A percentile compares a stretch with the other conserved stretches of the same genome.
phyloP scores from a whole-genome alignment of 805 yeast genomes.

The Hagleromyces aurorensis region DNA sequence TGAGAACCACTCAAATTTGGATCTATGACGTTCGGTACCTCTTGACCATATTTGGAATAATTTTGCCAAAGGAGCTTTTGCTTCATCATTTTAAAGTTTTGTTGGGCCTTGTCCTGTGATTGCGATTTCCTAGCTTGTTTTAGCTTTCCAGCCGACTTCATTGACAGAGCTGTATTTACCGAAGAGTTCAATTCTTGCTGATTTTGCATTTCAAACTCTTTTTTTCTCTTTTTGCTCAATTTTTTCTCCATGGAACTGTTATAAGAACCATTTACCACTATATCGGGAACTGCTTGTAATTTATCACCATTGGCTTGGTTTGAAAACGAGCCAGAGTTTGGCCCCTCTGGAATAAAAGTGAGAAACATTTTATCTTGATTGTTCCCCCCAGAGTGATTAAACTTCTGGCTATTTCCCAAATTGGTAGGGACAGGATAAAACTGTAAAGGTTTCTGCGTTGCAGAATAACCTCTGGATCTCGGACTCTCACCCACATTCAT shows the following conservation, averaged over 20 bases:
- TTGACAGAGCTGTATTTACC: too few species aligned
- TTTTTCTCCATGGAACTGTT: conserved; percentile 4
- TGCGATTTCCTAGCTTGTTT: conserved; percentile 2
- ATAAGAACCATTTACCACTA: conserved; percentile 23
- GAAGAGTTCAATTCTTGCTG: conserved; percentile 4
- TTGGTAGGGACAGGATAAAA: conserved; percentile 26
- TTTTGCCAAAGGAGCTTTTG: conserved; percentile 16
- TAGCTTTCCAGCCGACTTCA: background rate
- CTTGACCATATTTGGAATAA: too few species aligned
- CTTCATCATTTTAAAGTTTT: conserved; percentile 16
- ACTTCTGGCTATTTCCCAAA: conserved; percentile 8
- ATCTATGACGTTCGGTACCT: too few species aligned
- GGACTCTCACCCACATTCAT: conserved; percentile 15
- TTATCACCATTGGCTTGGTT: conserved; percentile 6
- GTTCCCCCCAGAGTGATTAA: conserved; percentile 5
- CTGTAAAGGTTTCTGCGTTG: conserved; percentile 31
- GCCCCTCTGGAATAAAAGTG: conserved; percentile 18
- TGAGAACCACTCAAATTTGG: too few species aligned
- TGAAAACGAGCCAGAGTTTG: conserved; percentile 7
- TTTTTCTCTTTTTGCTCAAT: conserved; percentile 6
- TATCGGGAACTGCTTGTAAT: conserved; percentile 10
- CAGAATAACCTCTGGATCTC: conserved; percentile 17
- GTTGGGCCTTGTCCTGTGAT: conserved; percentile 28
- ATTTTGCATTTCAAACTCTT: conserved; percentile 3
- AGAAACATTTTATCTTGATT: conserved; percentile 25